Base-by-base conservation (phyloP, 192 early-diverging fungal species). In the Kickxella alabastrina region DNA sequence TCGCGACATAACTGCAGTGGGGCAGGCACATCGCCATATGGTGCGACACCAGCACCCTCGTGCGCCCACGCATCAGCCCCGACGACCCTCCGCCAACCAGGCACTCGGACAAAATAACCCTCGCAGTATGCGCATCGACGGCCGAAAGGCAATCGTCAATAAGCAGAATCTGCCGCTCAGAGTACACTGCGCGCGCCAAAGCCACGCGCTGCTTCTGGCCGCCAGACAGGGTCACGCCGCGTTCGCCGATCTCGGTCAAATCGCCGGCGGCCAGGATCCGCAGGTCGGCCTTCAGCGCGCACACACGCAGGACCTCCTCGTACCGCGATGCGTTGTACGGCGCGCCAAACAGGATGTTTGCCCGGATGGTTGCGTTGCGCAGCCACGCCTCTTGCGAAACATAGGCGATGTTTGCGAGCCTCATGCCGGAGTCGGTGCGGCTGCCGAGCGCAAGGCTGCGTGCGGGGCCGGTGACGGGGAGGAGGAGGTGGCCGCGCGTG, bases 71-170 rank as follows among this genome's bases (percentile, higher is more conserved):
- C 79, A 98, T 77, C 39, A 90, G 59, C 13, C 79, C 81, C 23
- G 61, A 35, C n/a, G n/a, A n/a, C n/a, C n/a, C n/a, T n/a, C 28
- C 24, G 22, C 82, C 82, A 18, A 80, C 69, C 58, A 97, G 49
- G 44, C 89, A 91, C 24, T 88, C 59, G 14, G 87, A 67, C 58
- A 87, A 84, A 24, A 98, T 67, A 50, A 89, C 87, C 43, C 83
- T 82, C n/a, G 91, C 92, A 0, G 94, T 97, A 35, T 93, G 93
- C 10, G 91, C 82, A 59, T 98, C 95, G 4, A 96, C 94, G 23
- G 95, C 95, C 27, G 87, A 90, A 31, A 95, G 65, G 57, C 86
- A 88, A 62, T 92, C 93, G 62, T 95, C 92, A 36, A 92, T 62
- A 6, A 93, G 61, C 17, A 93, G 54, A 25, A 82, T 75, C 6